Conservation (phyloP, 495 filamentous ascomycete species). For the Neurospora sp. region DNA sequence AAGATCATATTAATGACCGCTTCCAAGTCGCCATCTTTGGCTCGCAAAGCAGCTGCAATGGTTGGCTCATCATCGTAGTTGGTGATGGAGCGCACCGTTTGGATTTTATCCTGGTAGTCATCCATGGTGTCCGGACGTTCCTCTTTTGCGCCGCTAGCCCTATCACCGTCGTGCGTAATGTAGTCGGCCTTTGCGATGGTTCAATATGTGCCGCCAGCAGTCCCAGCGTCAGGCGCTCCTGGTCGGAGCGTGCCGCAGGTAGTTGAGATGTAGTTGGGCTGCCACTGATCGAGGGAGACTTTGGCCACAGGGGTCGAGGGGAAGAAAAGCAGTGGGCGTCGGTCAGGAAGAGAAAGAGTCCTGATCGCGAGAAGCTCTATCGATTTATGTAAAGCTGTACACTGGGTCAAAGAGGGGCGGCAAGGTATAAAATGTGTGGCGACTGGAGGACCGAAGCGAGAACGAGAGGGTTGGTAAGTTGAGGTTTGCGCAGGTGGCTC, state of each 20-base stretch:
- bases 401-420: not conserved
- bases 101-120: conserved; percentile 4
- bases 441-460: not conserved
- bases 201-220: not conserved
- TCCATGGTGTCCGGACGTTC: not conserved
- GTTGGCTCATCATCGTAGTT: not conserved
- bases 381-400: not conserved
- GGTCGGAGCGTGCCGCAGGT: not conserved
- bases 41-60: conserved; percentile 15
- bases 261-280: not conserved
- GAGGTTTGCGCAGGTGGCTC: not conserved
- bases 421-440: not conserved
- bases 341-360: not conserved
- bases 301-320: not conserved
- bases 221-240: not conserved
- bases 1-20: conserved; percentile 36
- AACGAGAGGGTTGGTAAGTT: not conserved
- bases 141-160: not conserved
- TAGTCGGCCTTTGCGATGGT: not conserved
- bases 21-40: conserved; percentile 33
- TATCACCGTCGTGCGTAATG: not conserved
- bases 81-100: conserved; percentile 9
- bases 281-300: not conserved
- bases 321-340: not conserved
- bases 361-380: not conserved